Evolutionary conservation across 495 filamentous ascomycete genomes (phyloP).

Genomic region (Ramalina intermedia): DNA sequence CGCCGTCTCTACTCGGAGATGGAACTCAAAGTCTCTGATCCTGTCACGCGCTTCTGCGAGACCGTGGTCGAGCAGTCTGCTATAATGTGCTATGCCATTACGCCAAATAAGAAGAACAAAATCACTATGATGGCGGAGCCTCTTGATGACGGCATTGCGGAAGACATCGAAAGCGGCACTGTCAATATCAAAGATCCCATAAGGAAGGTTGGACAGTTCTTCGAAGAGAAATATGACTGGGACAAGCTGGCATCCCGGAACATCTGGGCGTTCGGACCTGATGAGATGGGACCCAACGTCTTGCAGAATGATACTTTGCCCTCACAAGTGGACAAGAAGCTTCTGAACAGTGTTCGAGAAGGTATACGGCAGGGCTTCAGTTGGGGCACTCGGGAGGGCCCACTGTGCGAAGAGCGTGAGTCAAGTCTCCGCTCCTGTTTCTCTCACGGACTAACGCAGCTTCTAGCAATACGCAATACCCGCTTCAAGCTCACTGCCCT

Average conservation of each 20-base stretch:
- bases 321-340: slow-evolving; percentile 76
- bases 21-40: slow-evolving; percentile 97
- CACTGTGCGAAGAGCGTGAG: slow-evolving; percentile 95
- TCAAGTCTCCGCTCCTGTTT: slow-evolving; percentile 12
- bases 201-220: slow-evolving; percentile 87
- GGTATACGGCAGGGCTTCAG: slow-evolving; percentile 88
- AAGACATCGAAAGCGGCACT: slow-evolving; percentile 82
- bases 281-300: slow-evolving; percentile 91
- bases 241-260: slow-evolving; percentile 85
- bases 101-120: slow-evolving; percentile 98
- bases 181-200: slow-evolving; percentile 89
- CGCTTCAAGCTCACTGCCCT: slow-evolving; percentile 92
- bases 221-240: slow-evolving; percentile 95
- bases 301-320: slow-evolving; percentile 92
- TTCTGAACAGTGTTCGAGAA: slow-evolving; percentile 75
- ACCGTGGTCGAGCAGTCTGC: slow-evolving; percentile 95
- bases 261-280: slow-evolving; percentile 97
- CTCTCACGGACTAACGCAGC: background rate
- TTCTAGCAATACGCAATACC: slow-evolving; percentile 78
- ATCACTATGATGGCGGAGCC: slow-evolving; percentile 97
- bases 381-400: slow-evolving; percentile 91
- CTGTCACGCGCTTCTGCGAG: slow-evolving; percentile 93
- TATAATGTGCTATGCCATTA: slow-evolving; percentile 94
- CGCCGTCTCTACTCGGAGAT: slow-evolving; percentile 92
- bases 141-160: slow-evolving; percentile 82